Base-by-base conservation (phyloP, 257 asterid genomes). In the Jacaranda copaia region DNA sequence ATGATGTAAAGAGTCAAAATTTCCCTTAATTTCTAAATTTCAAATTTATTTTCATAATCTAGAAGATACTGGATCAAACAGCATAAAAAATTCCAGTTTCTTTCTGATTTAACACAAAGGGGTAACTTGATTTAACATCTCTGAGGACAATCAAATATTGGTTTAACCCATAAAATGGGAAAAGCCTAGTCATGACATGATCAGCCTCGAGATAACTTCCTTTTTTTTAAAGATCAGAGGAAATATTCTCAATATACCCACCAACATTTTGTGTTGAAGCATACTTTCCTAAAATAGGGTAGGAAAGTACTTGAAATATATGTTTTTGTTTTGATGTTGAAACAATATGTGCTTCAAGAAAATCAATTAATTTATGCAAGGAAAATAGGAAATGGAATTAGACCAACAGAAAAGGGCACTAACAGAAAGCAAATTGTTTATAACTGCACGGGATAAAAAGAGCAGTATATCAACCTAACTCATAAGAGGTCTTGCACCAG, bases 1-100 rank as follows among this genome's bases (percentile, higher is more conserved):
- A 53, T 15, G 16, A 45, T 52, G 14, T 6, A 14, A 51, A 42
- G 8, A 8, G 5, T 7, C 16, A 39, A 64, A 0, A 5, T 7
- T 8, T 12, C n/a, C 51, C 35, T 64, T 42, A 3, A 3, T 68
- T 19, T 14, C 18, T 25, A 25, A 49, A 9, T 25, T 15, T 52
- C 12, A 18, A 57, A 72, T 11, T 59, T 43, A 58, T n/a, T 12
- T 58, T 58, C 45, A 59, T 19, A 36, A 40, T 14, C 69, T 14
- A 8, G 25, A 73, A 14, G 18, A 13, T 25, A 73, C 7, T 19
- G 46, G 5, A 45, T 18, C 58, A 46, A 73, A 73, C 3, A 9
- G 56, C 32, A 72, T 40, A 58, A 63, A 58, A 63, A 57, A 70
- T 14, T 58, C 43, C 45, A 42, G 58, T 57, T 72, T 72, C 63